Percentiles rank a stretch among this genome's conserved stretches.
Evolutionary conservation across 495 filamentous ascomycete genomes (phyloP).

Genomic region (Hypomontagnella monticulosa): DNA sequence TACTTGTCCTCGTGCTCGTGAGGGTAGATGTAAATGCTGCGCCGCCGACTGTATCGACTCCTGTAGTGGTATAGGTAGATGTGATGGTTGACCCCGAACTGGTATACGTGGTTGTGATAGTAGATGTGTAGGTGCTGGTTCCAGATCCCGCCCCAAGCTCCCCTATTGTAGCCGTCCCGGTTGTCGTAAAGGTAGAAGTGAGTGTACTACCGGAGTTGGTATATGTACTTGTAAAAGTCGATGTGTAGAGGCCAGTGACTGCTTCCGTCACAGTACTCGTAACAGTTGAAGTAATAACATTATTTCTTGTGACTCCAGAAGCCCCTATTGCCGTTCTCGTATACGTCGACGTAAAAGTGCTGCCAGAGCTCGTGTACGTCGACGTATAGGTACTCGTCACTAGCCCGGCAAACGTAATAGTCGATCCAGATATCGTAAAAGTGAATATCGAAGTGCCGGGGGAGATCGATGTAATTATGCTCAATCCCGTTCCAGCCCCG

Average conservation of each 20-base stretch:
- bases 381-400: neutral
- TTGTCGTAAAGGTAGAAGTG: slow-evolving; percentile 28
- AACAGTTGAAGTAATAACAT: slow-evolving; percentile 5
- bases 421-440: neutral
- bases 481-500: neutral
- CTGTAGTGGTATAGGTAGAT: slow-evolving; percentile 10
- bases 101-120: slow-evolving; percentile 18
- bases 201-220: slow-evolving; percentile 12
- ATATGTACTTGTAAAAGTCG: slow-evolving; percentile 21
- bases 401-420: neutral
- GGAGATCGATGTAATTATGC: slow-evolving; percentile 3
- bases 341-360: slow-evolving; percentile 11
- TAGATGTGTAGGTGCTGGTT: slow-evolving; percentile 24
- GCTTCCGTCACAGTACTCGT: slow-evolving; percentile 7
- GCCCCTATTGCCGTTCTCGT: slow-evolving; percentile 13
- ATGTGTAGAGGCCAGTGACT: slow-evolving; percentile 14
- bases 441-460: slow-evolving; percentile 9
- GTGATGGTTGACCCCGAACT: slow-evolving; percentile 11
- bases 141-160: neutral
- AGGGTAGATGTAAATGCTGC: slow-evolving; percentile 19
- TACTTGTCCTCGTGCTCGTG: slow-evolving; percentile 29
- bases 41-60: neutral
- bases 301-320: neutral
- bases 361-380: slow-evolving; percentile 8
- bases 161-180: neutral